Conservation (phyloP, 202 grass and related monocot genomes). For the Zoysia matrella region DNA sequence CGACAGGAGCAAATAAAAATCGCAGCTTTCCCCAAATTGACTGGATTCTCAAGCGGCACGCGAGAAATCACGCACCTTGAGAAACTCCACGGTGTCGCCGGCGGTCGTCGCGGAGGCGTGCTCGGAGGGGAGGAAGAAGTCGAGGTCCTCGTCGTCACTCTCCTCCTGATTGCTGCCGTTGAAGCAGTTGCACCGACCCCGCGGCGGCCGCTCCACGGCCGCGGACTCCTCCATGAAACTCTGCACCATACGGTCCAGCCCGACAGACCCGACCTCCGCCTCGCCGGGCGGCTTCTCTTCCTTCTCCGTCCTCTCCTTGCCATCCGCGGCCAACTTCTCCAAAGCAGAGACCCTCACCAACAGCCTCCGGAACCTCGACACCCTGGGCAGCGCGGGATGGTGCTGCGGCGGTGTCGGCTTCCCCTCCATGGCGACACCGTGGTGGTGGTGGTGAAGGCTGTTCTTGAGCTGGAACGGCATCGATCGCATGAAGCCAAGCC, state of each 20-base stretch:
- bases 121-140: slow-evolving; percentile 66
- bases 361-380: slow-evolving; percentile 64
- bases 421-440: slow-evolving; percentile 58
- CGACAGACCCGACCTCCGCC: slow-evolving; percentile 60
- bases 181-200: slow-evolving; percentile 91
- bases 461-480: slow-evolving; percentile 81
- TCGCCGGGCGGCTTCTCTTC: slow-evolving; percentile 34
- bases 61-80: slow-evolving; percentile 57
- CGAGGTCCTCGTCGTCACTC: slow-evolving; percentile 82
- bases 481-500: slow-evolving; percentile 66
- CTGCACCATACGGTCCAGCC: slow-evolving; percentile 87
- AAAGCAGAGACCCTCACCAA: slow-evolving; percentile 54
- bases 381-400: slow-evolving; percentile 24
- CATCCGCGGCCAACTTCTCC: slow-evolving; percentile 43
- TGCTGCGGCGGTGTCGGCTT: slow-evolving; percentile 34
- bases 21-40: background rate
- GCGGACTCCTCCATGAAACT: slow-evolving; percentile 86
- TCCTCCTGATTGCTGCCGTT: slow-evolving; percentile 85
- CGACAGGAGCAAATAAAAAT: background rate
- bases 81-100: slow-evolving; percentile 61
- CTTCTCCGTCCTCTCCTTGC: slow-evolving; percentile 56
- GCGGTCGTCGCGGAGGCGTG: slow-evolving; percentile 16
- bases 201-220: slow-evolving; percentile 61
- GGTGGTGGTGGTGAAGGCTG: slow-evolving; percentile 35
- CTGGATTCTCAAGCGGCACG: background rate